A percentile compares a stretch with the other conserved stretches of the same genome.
Evolutionary conservation across 208 protist genomes (phyloP).

Genomic region (Crithidia expoeki): DNA sequence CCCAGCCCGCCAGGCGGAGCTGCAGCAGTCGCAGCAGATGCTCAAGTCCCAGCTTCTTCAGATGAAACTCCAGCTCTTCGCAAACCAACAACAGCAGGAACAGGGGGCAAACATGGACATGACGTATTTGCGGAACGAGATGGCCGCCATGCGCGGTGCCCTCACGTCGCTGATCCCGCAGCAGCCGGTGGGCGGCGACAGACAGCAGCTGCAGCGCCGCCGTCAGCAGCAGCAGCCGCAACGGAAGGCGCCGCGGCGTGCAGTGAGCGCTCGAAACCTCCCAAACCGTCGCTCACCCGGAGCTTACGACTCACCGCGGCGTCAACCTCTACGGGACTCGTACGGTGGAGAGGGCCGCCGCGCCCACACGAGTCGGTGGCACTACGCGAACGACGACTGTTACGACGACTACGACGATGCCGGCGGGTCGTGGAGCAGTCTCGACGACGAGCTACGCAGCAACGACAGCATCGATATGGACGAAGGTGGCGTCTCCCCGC

Average conservation of each 20-base stretch:
- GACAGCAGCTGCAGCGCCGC: neutral
- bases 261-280: neutral
- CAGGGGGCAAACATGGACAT: conserved; percentile 36
- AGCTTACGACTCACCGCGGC: neutral
- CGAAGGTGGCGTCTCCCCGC: neutral
- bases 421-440: conserved; percentile 12
- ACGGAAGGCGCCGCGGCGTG: conserved; percentile 5
- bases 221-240: neutral
- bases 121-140: conserved; percentile 46
- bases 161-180: conserved; percentile 24
- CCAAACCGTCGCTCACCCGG: conserved; percentile 11
- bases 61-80: conserved; percentile 50
- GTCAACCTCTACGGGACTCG: conserved; percentile 1
- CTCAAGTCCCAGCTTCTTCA: conserved; percentile 44
- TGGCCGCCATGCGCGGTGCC: conserved; percentile 36
- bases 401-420: conserved; percentile 19
- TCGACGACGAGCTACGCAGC: conserved; percentile 10
- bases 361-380: neutral
- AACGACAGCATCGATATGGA: conserved; percentile 1
- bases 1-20: conserved; percentile 42
- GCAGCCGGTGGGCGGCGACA: neutral
- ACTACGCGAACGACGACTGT: conserved; percentile 9
- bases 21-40: conserved; percentile 49
- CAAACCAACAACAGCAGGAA: conserved; percentile 32
- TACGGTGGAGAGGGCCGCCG: conserved; percentile 20